phyloP scores from a whole-genome alignment of 306 rosid genomes.

The Quercus rubra region DNA sequence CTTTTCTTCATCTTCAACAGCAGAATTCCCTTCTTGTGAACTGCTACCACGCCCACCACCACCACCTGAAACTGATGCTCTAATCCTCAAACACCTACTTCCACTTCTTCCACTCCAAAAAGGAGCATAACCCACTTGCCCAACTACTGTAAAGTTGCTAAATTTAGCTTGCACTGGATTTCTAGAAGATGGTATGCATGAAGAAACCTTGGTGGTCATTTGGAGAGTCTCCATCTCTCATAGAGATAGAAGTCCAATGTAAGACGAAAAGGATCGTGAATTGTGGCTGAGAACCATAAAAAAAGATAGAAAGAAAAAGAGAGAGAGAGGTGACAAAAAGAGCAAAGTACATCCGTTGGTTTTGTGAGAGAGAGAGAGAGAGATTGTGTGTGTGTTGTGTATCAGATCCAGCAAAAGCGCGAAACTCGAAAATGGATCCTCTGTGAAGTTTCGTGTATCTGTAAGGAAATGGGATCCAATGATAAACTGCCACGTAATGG shows the following conservation, averaged over 20 bases:
- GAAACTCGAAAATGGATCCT: not conserved
- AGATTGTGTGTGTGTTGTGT: not conserved
- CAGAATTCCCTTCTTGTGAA: conserved; percentile 23
- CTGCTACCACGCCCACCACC: conserved; percentile 15
- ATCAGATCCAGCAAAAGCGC: conserved; percentile 46
- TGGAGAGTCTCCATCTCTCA: conserved; percentile 51
- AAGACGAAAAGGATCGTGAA: conserved; percentile 41
- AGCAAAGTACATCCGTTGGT: conserved; percentile 12
- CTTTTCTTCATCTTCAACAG: conserved; percentile 20
- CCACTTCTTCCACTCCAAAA: conserved; percentile 10
- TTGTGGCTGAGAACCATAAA: not conserved
- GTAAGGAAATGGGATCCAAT: fast-evolving
- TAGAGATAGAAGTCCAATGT: not conserved
- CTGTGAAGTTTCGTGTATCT: not conserved
- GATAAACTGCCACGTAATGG: not conserved
- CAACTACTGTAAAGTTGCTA: not conserved
- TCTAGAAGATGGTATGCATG: conserved; percentile 14
- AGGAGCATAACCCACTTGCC: conserved; percentile 23
- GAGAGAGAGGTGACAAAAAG: conserved; percentile 5
- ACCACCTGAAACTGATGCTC: conserved; percentile 27
- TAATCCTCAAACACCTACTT: conserved; percentile 26
- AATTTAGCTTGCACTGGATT: conserved; percentile 1
- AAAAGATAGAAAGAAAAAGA: not conserved
- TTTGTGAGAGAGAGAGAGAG: conserved; percentile 9
- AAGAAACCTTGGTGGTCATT: conserved; percentile 20